A percentile compares a stretch with the other conserved stretches of the same genome.
Evolutionary conservation across 768 basidiomycete genomes (phyloP).

Genomic region (Pulveroboletus sp.): DNA sequence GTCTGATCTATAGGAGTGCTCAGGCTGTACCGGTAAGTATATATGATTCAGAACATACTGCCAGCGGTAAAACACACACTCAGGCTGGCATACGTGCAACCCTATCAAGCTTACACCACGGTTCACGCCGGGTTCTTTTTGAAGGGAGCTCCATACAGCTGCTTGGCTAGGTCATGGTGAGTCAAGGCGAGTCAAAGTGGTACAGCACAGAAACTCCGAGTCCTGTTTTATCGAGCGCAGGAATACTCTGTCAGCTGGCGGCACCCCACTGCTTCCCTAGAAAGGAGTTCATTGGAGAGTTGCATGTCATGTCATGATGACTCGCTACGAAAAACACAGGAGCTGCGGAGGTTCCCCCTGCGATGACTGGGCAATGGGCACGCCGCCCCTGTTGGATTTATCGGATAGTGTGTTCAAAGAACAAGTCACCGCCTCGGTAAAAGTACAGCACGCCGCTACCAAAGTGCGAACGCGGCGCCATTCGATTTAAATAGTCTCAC

Average conservation of each 20-base stretch:
- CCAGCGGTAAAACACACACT: no score
- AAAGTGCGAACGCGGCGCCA: not conserved
- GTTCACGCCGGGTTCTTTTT: constrained; percentile 44
- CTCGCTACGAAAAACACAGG: not conserved
- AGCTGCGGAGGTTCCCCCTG: constrained; percentile 42
- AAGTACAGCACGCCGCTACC: constrained; percentile 47
- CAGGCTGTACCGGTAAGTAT: no score
- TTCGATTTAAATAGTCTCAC: not conserved
- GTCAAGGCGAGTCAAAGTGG: no score
- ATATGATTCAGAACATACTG: no score
- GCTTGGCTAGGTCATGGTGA: constrained; percentile 45
- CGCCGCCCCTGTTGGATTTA: constrained; percentile 45
- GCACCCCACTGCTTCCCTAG: constrained; percentile 39
- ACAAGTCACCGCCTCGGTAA: constrained; percentile 50
- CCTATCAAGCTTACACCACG: constrained; percentile 46
- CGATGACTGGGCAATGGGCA: constrained; percentile 52
- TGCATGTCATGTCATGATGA: constrained; percentile 10
- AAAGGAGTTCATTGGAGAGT: constrained; percentile 61
- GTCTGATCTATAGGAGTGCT: not conserved
- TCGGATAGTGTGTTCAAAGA: constrained; percentile 50
- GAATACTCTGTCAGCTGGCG: constrained; percentile 49
- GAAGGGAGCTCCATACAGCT: constrained; percentile 44
- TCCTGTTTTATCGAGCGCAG: constrained; percentile 40
- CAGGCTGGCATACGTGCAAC: not conserved
- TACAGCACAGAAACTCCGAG: constrained; percentile 41